Evolutionary conservation across 345 rosid genomes (phyloP).

Genomic region (Anastatica hierochuntica): DNA sequence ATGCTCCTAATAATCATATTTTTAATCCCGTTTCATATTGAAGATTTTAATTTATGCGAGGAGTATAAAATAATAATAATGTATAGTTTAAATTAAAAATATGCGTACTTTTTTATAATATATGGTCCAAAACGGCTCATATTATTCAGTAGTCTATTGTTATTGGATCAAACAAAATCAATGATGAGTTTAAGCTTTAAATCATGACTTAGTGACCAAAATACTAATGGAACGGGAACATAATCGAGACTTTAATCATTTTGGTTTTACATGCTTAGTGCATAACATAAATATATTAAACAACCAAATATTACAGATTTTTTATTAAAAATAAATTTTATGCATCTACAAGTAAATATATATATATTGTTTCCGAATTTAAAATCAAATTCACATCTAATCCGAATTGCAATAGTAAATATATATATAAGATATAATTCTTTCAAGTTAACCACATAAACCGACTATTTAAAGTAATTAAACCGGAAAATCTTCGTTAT

Average conservation of each 20-base stretch:
- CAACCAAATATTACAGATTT: background rate
- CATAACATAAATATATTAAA: conserved; percentile 8
- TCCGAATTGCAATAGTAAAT: conserved; percentile 8
- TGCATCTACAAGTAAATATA: conserved; percentile 25
- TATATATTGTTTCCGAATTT: conserved; percentile 12
- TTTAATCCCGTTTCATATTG: too few relatives aligned
- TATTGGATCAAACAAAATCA: conserved; percentile 23
- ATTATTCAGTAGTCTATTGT: background rate
- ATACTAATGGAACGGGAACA: conserved; percentile 16
- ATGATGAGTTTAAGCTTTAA: conserved; percentile 17
- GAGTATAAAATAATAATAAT: background rate
- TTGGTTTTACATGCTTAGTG: conserved; percentile 18
- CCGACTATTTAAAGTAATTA: conserved; percentile 6
- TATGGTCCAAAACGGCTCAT: conserved; percentile 28
- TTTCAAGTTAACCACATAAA: conserved; percentile 4
- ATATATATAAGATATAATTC: too few relatives aligned
- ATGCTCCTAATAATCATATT: too few relatives aligned
- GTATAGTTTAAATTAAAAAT: too few relatives aligned
- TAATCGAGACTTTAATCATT: conserved; percentile 27
- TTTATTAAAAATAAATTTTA: conserved; percentile 12
- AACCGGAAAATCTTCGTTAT: conserved; percentile 4
- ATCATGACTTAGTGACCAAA: conserved; percentile 14
- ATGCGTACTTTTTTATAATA: conserved; percentile 13
- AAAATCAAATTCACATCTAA: conserved; percentile 20
- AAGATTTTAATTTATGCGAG: too few relatives aligned